Evolutionary conservation across 352 stramenopile species (phyloP), one percentile per base, ranked within the genome.

Genomic region (Globisporangium heterothallicum): DNA sequence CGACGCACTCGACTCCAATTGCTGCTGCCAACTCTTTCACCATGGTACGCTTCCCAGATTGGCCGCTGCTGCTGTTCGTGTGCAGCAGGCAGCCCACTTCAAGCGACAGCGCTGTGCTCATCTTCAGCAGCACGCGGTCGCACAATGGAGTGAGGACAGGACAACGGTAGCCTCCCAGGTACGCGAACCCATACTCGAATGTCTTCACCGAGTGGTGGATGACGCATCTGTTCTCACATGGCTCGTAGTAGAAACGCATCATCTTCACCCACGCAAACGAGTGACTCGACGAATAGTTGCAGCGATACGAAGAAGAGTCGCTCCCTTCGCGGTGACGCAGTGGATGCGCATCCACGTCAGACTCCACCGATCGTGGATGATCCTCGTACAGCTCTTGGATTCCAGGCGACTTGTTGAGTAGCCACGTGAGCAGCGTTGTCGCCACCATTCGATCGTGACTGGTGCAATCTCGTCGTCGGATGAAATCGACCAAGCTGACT

Each of bases 181-280:
- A 89, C 4, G 72, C 73, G 32, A 78, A 86, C 14, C 74, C 74
- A 51, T 85, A 89, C 44, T 84, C 70, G 44, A 71, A 84, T 0
- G 63, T 74, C 54, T 80, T 87, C 1, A 85, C 63, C 29, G 66
- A 58, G 22, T 89, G 76, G 24, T 83, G 73, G 26, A 89, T 56
- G 7, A 72, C 64, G 30, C 68, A 82, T 27, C 59, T 74, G 49
- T 73, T 76, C 45, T 80, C 73, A 22, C 77, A 81, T 0, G 68
- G 62, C 3, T 84, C 74, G 45, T 79, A 87, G 49, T 79, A 71
- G 61, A 76, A 86, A 3, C 78, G 65, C 49, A 74, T 71, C 43
- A 84, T 49, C 58, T 84, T 85, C 18, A 59, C 79, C 76, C 76
- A 89, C 1, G 59, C 47, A 53, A 89, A 89, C 6, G 70, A 76